Evolutionary conservation across 768 basidiomycete genomes (phyloP).

Genomic region (Ramaria sp.): DNA sequence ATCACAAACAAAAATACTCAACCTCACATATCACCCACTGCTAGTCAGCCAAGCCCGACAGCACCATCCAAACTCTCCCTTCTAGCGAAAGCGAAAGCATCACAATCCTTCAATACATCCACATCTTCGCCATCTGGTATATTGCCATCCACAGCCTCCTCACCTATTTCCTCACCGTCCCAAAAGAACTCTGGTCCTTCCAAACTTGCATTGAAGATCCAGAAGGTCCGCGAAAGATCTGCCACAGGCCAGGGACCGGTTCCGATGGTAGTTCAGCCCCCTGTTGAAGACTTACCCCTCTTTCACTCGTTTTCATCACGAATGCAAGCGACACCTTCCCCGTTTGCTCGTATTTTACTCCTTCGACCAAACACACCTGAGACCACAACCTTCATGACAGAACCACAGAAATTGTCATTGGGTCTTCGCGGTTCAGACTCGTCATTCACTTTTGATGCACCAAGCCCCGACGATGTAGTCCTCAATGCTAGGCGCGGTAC

Average conservation of each 20-base stretch:
- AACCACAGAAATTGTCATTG: background rate
- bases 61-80: slow-evolving; percentile 61
- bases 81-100: slow-evolving; percentile 53
- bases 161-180: slow-evolving; percentile 10
- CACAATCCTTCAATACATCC: slow-evolving; percentile 18
- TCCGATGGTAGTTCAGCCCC: background rate
- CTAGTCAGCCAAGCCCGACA: slow-evolving; percentile 21
- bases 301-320: slow-evolving; percentile 26
- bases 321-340: slow-evolving; percentile 19
- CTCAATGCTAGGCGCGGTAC: slow-evolving; percentile 73
- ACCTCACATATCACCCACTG: slow-evolving; percentile 6
- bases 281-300: slow-evolving; percentile 10
- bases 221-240: slow-evolving; percentile 41
- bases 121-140: slow-evolving; percentile 46
- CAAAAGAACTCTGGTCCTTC: slow-evolving; percentile 26
- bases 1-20: background rate
- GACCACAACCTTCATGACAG: background rate
- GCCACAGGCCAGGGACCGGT: background rate
- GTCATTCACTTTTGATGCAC: slow-evolving; percentile 62
- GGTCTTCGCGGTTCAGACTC: background rate
- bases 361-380: background rate
- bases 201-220: slow-evolving; percentile 69
- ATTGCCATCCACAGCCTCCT: slow-evolving; percentile 41
- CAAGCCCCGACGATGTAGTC: slow-evolving; percentile 89
- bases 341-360: slow-evolving; percentile 1